A percentile compares a stretch with the other conserved stretches of the same genome.
phyloP scores from a whole-genome alignment of 2,329 filamentous ascomycete genomes.

The Pezicula radicicola region DNA sequence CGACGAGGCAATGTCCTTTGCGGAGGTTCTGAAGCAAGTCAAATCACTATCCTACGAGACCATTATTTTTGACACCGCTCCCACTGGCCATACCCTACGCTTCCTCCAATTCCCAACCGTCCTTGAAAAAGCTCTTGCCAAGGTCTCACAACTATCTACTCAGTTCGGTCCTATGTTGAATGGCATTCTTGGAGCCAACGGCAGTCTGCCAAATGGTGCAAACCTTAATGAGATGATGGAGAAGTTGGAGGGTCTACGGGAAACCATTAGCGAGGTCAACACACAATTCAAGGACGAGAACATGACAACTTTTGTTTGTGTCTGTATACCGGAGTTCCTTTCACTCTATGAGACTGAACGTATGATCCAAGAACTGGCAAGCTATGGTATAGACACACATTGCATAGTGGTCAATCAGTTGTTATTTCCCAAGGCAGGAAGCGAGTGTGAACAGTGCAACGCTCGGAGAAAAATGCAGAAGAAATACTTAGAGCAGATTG shows the following conservation, averaged over 20 bases:
- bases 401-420: slow-evolving; percentile 98
- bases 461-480: slow-evolving; percentile 96
- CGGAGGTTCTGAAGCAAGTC: slow-evolving; percentile 98
- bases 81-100: slow-evolving; percentile 94
- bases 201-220: slow-evolving; percentile 81
- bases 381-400: slow-evolving; percentile 94
- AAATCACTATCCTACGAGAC: slow-evolving; percentile 98
- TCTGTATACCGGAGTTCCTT: slow-evolving; percentile 97
- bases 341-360: slow-evolving; percentile 97
- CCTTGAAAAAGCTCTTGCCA: slow-evolving; percentile 96
- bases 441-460: slow-evolving; percentile 91
- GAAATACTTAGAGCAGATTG: slow-evolving; percentile 98
- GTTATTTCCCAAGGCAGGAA: slow-evolving; percentile 83
- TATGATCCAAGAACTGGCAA: slow-evolving; percentile 97
- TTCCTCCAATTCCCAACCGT: slow-evolving; percentile 98
- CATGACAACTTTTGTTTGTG: slow-evolving; percentile 95
- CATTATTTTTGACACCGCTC: slow-evolving; percentile 98
- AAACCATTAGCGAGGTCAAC: slow-evolving; percentile 95
- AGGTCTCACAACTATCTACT: slow-evolving; percentile 87
- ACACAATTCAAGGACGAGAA: slow-evolving; percentile 96
- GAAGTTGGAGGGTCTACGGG: slow-evolving; percentile 90
- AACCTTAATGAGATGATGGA: slow-evolving; percentile 87
- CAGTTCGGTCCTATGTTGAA: slow-evolving; percentile 97
- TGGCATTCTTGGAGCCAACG: slow-evolving; percentile 71
- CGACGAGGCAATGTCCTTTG: slow-evolving; percentile 99